A percentile compares a stretch with the other conserved stretches of the same genome.
These are phyloP conservation scores for Phanerochaete carnosa DNA, from an alignment of 768 basidiomycete species.

Conservation along the genomic window DNA sequence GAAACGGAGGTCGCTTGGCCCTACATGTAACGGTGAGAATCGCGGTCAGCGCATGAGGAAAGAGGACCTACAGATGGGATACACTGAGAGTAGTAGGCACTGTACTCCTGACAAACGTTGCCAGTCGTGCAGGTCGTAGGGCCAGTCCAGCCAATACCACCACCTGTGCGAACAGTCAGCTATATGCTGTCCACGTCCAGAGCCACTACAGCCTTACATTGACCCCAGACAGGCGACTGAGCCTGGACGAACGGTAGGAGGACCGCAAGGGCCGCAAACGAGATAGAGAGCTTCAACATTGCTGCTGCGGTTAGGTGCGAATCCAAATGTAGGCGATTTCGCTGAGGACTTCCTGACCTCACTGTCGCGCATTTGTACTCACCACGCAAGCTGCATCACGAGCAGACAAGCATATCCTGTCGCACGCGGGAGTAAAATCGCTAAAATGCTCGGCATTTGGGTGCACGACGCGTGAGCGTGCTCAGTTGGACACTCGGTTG, in stretches of 20 bases:
- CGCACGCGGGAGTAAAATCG: constrained; percentile 1
- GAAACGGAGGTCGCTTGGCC: background rate
- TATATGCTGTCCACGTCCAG: background rate
- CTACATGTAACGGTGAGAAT: background rate
- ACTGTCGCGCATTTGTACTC: background rate
- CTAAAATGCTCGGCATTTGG: background rate
- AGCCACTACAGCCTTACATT: constrained; percentile 7
- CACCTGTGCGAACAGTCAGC: constrained; percentile 1
- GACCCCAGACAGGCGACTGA: constrained; percentile 14
- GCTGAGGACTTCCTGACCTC: background rate
- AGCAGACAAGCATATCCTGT: background rate
- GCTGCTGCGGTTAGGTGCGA: background rate
- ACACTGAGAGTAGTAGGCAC: constrained; percentile 15
- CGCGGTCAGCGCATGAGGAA: background rate
- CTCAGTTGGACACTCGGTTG: background rate
- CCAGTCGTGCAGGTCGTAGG: constrained; percentile 14
- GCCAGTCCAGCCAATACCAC: constrained; percentile 15
- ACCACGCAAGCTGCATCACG: background rate
- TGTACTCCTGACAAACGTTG: constrained; percentile 7
- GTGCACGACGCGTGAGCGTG: background rate
- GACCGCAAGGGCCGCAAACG: constrained; percentile 9
- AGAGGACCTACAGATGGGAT: constrained; percentile 5
- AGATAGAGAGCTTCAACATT: constrained; percentile 14
- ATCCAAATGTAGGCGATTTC: background rate
- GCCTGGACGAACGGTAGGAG: constrained; percentile 11